Conservation (phyloP, 768 basidiomycete genomes). For the Omphalotus guepiniiformis region DNA sequence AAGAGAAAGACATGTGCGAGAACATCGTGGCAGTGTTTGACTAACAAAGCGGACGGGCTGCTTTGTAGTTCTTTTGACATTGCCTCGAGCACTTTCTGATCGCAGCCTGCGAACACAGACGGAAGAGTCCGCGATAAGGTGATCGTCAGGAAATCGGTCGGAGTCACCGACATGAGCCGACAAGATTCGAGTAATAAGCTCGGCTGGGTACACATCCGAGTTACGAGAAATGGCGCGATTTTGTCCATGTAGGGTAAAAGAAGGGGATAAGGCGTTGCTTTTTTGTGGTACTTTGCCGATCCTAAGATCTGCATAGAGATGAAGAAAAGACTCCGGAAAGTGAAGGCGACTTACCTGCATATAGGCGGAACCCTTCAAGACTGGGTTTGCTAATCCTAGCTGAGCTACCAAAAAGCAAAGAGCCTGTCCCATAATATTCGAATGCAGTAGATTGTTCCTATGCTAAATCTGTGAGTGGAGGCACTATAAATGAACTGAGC, state of each 20-base stretch:
- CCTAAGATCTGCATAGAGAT: slow-evolving; percentile 45
- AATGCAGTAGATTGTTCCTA: slow-evolving; percentile 38
- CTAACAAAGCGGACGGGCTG: slow-evolving; percentile 44
- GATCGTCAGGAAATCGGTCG: slow-evolving; percentile 57
- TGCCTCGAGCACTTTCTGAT: slow-evolving; percentile 52
- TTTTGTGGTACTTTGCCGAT: slow-evolving; percentile 54
- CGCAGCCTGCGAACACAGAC: slow-evolving; percentile 57
- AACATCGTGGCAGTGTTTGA: slow-evolving; percentile 55
- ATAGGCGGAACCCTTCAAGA: slow-evolving; percentile 64
- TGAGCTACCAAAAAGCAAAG: slow-evolving; percentile 62
- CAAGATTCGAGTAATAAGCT: slow-evolving; percentile 59
- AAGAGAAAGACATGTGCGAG: slow-evolving; percentile 67
- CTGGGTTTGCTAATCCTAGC: slow-evolving; percentile 61
- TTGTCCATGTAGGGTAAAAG: slow-evolving; percentile 65
- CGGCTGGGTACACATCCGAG: slow-evolving; percentile 55
- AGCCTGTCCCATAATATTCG: slow-evolving; percentile 52
- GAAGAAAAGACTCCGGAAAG: slow-evolving; percentile 11
- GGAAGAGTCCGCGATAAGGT: slow-evolving; percentile 68
- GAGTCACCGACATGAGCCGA: slow-evolving; percentile 57
- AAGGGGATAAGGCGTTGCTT: slow-evolving; percentile 57
- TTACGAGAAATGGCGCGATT: slow-evolving; percentile 62
- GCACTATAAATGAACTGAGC: too few relatives aligned
- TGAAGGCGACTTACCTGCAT: slow-evolving; percentile 47
- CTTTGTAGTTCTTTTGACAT: slow-evolving; percentile 52
- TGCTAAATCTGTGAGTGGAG: neutral